Evolutionary conservation across 768 basidiomycete genomes (phyloP).

Genomic region (Epithele typhae): DNA sequence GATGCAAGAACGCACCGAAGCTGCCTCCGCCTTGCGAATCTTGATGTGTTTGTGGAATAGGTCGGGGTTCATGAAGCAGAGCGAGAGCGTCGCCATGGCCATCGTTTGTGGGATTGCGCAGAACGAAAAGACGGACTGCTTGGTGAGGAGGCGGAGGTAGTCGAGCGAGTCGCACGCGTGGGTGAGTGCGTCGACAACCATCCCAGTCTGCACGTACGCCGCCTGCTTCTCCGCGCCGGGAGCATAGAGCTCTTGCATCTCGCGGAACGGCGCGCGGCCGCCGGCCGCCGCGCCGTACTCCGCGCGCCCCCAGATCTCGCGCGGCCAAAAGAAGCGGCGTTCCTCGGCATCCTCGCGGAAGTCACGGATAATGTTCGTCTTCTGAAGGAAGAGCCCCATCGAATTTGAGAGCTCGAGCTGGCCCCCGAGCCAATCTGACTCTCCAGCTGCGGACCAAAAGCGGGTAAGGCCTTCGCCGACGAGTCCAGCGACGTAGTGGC

Average conservation of each 20-base stretch:
- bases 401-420: constrained; percentile 90
- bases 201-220: constrained; percentile 78
- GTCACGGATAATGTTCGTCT: constrained; percentile 97
- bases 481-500: constrained; percentile 96
- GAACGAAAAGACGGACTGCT: constrained; percentile 94
- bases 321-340: constrained; percentile 89
- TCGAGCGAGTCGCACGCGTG: constrained; percentile 86
- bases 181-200: constrained; percentile 83
- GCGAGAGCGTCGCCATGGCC: constrained; percentile 90
- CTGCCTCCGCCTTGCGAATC: constrained; percentile 90
- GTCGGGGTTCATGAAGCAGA: constrained; percentile 89
- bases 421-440: constrained; percentile 63
- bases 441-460: constrained; percentile 80
- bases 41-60: constrained; percentile 90
- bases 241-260: constrained; percentile 64
- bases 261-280: constrained; percentile 40
- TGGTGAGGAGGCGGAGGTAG: constrained; percentile 81
- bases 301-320: constrained; percentile 73
- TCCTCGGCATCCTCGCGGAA: constrained; percentile 88
- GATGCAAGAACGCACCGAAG: constrained; percentile 47
- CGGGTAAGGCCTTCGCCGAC: constrained; percentile 94
- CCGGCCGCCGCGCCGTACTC: constrained; percentile 44
- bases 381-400: constrained; percentile 94
- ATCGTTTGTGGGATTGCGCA: constrained; percentile 92
- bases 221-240: constrained; percentile 60